Base-by-base conservation (phyloP, 257 asterid species). In the Ligustrum vulgare region DNA sequence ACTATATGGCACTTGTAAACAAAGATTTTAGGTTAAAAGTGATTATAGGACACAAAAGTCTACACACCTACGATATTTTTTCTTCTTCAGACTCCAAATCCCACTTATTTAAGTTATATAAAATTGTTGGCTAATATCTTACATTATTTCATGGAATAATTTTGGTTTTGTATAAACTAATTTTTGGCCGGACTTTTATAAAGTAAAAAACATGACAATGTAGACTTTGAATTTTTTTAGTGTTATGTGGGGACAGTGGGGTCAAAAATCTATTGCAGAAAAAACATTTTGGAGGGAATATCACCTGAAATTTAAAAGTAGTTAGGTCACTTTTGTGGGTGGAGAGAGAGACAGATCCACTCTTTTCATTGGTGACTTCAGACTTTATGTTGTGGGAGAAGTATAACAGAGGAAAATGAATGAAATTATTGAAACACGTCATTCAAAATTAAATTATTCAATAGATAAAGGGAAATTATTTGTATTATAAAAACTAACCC, bases 231-330 rank as follows among this genome's bases (percentile, higher is more conserved):
- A 13, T 45, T 16, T 18, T 51, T n/a, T n/a, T n/a, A 58, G 79
- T 79, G 76, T 67, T 62, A 45, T 8, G 79, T 74, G 76, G 79
- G 79, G 70, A 37, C 64, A 22, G 79, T 74, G 76, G 79, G 79
- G 70, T 49, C 64, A 22, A 47, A 68, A 58, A 45, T n/a, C 6
- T 28, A 8, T 51, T 69, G 67, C 20, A 23, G 79, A 79, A 69
- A 64, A 69, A 72, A 68, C 65, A 69, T 33, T 62, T 74, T 69
- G 79, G 82, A 79, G 82, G 82, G 82, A 74, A 74, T n/a, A 51
- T 18, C 23, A 51, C 11, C 25, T n/a, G 37, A 72, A 68, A 74
- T 63, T 74, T 78, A 49, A 74, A 74, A 74, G 62, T n/a, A 51
- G 62, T 51, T 51, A 51, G 23, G 62, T 51, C 62, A 34, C 6